Evolutionary conservation across 441 rosid species (phyloP), one percentile per base, ranked within the genome.

Genomic region (Raphanus hybrid): DNA sequence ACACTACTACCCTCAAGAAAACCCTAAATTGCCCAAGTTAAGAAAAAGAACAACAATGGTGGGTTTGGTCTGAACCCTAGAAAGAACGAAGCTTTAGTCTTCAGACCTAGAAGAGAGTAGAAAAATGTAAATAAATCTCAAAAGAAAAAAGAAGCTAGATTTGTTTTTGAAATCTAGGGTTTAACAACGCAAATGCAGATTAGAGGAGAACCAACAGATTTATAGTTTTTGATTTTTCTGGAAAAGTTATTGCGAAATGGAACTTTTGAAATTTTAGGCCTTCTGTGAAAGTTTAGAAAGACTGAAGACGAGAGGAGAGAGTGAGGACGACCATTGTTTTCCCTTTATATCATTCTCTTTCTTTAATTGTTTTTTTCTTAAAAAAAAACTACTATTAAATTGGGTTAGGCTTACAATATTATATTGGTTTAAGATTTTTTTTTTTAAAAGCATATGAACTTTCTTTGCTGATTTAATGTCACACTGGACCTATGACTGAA

Each of bases 101-200:
- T 41, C 34, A 29, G 5, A 29, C 34, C 34, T 29, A 5, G 34
- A 29, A 35, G 41, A 35, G 8, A 35, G 41, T 7, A 35, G 15
- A 23, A 23, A 23, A 23, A 23, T 23, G 2, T 23, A 23, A 23
- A 23, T 23, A 23, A 64, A 58, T 68, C 75, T 43, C 6, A 48
- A 55, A 6, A 6, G 32, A 75, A 11, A 2, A 59, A 61, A 32
- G 81, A 84, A 86, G 88, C 87, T 85, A 87, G 91, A 90, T 84
- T 85, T 81, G 89, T 87, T 84, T 81, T 75, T 4, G 41, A 71
- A 85, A 88, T 87, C 91, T 82, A 86, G 91, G 89, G 87, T 78
- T 85, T 70, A 55, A 71, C 82, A 82, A 80, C 78, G 87, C 84
- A 84, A 70, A 80, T 77, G 80, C 69, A 69, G 60, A 82, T 74